phyloP scores from a whole-genome alignment of 2,329 filamentous ascomycete species.

The Fusarium brachygibbosum region DNA sequence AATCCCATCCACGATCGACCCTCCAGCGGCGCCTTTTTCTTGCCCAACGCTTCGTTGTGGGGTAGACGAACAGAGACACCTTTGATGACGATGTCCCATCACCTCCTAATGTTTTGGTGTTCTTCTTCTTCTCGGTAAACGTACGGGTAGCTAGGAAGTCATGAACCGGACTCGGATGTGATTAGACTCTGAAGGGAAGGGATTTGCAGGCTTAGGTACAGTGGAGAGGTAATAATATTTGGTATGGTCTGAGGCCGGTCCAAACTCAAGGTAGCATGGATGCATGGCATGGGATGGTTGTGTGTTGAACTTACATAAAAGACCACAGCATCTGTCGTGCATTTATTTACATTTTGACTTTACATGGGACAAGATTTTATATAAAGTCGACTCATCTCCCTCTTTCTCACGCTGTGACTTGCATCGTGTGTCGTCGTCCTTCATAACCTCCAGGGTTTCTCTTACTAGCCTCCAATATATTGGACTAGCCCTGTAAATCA shows the following conservation, averaged over 20 bases:
- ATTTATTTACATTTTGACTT: not conserved
- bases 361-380: slow-evolving; percentile 16
- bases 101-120: not conserved
- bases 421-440: slow-evolving; percentile 7
- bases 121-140: not conserved
- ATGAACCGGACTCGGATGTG: not conserved
- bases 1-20: slow-evolving; percentile 22
- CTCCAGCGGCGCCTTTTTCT: slow-evolving; percentile 16
- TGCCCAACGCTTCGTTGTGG: slow-evolving; percentile 25
- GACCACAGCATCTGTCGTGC: slow-evolving; percentile 14
- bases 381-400: slow-evolving; percentile 8
- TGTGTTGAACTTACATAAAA: slow-evolving; percentile 18
- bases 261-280: not conserved
- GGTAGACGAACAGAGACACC: slow-evolving; percentile 15
- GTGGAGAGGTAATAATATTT: slow-evolving; percentile 8
- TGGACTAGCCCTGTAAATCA: slow-evolving; percentile 17
- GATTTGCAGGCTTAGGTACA: slow-evolving; percentile 9
- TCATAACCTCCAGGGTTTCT: not conserved
- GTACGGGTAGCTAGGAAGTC: not conserved
- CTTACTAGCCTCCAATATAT: slow-evolving; percentile 24
- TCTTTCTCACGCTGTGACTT: not conserved
- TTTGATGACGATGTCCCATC: slow-evolving; percentile 27
- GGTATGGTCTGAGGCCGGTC: not conserved
- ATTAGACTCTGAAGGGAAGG: slow-evolving; percentile 19
- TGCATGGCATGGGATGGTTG: not conserved